A percentile compares a stretch with the other conserved stretches of the same genome.
Evolutionary conservation across 306 rosid species (phyloP).

Genomic region (Begonia fuchsioides): DNA sequence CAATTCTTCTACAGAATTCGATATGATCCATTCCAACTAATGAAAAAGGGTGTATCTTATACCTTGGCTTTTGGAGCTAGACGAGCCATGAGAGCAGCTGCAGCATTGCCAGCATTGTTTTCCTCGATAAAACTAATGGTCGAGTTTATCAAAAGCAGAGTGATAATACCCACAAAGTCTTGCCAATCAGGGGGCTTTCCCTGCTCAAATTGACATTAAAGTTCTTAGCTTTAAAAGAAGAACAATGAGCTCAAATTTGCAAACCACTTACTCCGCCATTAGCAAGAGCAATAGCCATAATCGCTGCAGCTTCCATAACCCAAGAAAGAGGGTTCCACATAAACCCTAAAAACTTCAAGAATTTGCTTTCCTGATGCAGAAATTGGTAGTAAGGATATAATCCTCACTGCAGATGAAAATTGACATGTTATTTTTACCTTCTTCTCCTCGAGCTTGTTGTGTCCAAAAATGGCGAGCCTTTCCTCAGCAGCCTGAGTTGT

Average conservation of each 20-base stretch:
- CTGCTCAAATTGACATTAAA: slow-evolving; percentile 1
- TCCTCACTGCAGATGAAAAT: not conserved
- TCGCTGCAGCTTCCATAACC: slow-evolving; percentile 99
- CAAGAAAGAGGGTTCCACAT: slow-evolving; percentile 99
- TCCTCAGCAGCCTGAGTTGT: slow-evolving; percentile 78
- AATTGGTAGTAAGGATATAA: slow-evolving; percentile 1
- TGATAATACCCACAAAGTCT: slow-evolving; percentile 11
- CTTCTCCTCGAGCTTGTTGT: slow-evolving; percentile 97
- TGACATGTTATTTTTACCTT: slow-evolving; percentile 14
- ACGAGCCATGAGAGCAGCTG: slow-evolving; percentile 14
- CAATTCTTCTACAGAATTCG: too few species aligned
- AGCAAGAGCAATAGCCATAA: slow-evolving; percentile 97
- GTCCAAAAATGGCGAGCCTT: slow-evolving; percentile 68
- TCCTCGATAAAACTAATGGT: slow-evolving; percentile 12
- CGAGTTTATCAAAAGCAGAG: slow-evolving; percentile 10
- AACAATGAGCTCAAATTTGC: slow-evolving; percentile 6
- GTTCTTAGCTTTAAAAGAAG: not conserved
- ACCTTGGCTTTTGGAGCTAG: slow-evolving; percentile 15
- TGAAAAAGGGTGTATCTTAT: not conserved
- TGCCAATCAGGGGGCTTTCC: slow-evolving; percentile 16
- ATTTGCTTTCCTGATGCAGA: slow-evolving; percentile 66
- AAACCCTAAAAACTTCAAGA: slow-evolving; percentile 84
- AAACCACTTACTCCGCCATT: slow-evolving; percentile 79
- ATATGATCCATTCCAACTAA: not conserved
- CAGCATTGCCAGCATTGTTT: slow-evolving; percentile 14